Evolutionary conservation across 768 basidiomycete species (phyloP).

Genomic region (Naematelia encephala): DNA sequence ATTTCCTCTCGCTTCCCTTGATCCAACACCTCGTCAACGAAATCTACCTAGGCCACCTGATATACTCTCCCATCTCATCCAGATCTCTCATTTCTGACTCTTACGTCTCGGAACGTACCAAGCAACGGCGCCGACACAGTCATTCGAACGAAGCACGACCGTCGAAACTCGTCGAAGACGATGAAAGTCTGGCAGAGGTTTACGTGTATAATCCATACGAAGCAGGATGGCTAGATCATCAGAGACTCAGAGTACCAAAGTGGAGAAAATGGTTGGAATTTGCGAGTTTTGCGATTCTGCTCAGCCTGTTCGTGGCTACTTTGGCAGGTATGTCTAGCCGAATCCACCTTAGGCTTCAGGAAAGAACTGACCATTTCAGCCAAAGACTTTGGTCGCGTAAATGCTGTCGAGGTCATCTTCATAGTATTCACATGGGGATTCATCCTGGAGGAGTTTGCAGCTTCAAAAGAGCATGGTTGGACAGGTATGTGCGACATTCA

Average conservation of each 20-base stretch:
- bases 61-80: conserved; percentile 54
- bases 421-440: conserved; percentile 75
- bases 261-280: conserved; percentile 61
- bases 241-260: conserved; percentile 75
- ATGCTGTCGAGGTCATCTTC: conserved; percentile 68
- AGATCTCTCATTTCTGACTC: conserved; percentile 83
- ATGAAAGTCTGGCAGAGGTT: conserved; percentile 32
- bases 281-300: conserved; percentile 66
- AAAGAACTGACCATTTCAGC: conserved; percentile 53
- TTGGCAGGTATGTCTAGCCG: conserved; percentile 61
- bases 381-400: conserved; percentile 58
- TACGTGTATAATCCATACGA: conserved; percentile 47
- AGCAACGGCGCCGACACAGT: conserved; percentile 64
- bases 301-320: conserved; percentile 69
- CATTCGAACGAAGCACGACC: conserved; percentile 10
- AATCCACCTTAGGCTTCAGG: neutral
- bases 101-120: conserved; percentile 63
- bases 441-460: conserved; percentile 79
- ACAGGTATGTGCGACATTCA: conserved; percentile 59
- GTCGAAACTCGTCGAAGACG: conserved; percentile 5
- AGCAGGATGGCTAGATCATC: conserved; percentile 67
- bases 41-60: conserved; percentile 65
- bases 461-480: conserved; percentile 83
- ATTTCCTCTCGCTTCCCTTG: conserved; percentile 75
- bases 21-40: conserved; percentile 83